Base-by-base conservation (phyloP, 2,329 filamentous ascomycete genomes). In the Aspergillus ibericus region DNA sequence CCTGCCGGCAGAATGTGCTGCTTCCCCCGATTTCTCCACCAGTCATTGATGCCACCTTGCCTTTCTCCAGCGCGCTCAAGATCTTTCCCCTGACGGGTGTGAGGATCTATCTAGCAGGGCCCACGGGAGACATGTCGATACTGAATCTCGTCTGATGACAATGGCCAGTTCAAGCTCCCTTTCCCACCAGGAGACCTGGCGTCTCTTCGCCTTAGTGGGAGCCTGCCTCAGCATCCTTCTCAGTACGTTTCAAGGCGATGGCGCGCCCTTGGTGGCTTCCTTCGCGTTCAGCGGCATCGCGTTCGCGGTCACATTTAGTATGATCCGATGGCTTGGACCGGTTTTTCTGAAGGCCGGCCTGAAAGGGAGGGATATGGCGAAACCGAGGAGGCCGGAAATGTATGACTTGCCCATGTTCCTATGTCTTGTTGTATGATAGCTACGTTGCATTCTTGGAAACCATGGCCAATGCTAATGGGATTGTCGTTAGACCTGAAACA, bases 321-420 rank as follows among this genome's bases (percentile, higher is more conserved):
- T 97, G 79, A 93, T 98, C 75, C 83, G 90, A 80, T 98, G 93
- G 93, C 88, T 97, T 5, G 93, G 93, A 1, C 88, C 91, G 56
- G 88, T 90, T 1, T 98, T 99, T 74, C 88, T 97, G 73, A 87
- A 85, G 66, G 91, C 91, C 36, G 95, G 93, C 15, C 85, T 97
- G 72, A 95, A 93, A 73, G 95, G 95, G 56, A 90, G 85, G 69
- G 95, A 99, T 75, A 83, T 97, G 82, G 88, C 89, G 72, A 99
- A 92, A 76, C 78, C 84, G 59, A 85, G 86, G 68, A 85, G 85
- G 65, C 83, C 83, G 59, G 91, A 95, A 75, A 89, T 97, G 87
- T 88, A 76, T 72, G 20, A 36, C 49, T 27, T 44, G n/a, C 44
- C 46, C 18, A 36, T 27, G 32, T 42, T 50, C 32, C 20, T 53